Evolutionary conservation across 2,329 filamentous ascomycete genomes (phyloP), one percentile per base, ranked within the genome.

Genomic region (Tolypocladium ophioglossoides): DNA sequence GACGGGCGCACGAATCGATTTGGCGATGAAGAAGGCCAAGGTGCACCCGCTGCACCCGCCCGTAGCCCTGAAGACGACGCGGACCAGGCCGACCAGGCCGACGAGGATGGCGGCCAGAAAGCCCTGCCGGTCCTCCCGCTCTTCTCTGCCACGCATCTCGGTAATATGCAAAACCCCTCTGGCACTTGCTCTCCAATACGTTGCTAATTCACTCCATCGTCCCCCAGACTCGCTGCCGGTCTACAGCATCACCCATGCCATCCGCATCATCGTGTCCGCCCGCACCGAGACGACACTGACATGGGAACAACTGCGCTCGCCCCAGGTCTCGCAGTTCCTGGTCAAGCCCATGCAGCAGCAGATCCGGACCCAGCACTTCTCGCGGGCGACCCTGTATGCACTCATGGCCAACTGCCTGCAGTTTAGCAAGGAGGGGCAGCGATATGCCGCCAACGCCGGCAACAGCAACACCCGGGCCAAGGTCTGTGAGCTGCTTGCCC

Each of bases 301-400:
- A 18, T 97, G 91, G 91, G 92, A 97, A 59, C 92, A 97, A 69
- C 77, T 97, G 58, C 84, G 91, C 59, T 95, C 91, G n/a, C 92
- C 92, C 3, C 92, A 97, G 68, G 86, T 97, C 54, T 96, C 91
- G 18, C 91, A 96, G 66, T 97, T 97, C 68, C 79, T 97, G 38
- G 82, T 96, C 66, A 96, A 96, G 74, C 92, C 92, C 2, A 94
- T 96, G 75, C 90, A 94, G 70, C 87, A 94, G 67, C 87, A 92
- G 68, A 91, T 96, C 58, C 84, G 86, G 57, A 78, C 82, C 18
- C 83, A 87, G 52, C 89, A 96, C 70, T 92, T 95, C 69, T 91
- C 87, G 34, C 81, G 88, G 50, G 91, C 89, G 11, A 94, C 91
- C 0, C 70, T 96, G 39, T 96, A 95, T 72, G 90, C 91, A 2